Base-by-base conservation (phyloP, 345 rosid genomes). In the Bruguiera gymnorhiza region DNA sequence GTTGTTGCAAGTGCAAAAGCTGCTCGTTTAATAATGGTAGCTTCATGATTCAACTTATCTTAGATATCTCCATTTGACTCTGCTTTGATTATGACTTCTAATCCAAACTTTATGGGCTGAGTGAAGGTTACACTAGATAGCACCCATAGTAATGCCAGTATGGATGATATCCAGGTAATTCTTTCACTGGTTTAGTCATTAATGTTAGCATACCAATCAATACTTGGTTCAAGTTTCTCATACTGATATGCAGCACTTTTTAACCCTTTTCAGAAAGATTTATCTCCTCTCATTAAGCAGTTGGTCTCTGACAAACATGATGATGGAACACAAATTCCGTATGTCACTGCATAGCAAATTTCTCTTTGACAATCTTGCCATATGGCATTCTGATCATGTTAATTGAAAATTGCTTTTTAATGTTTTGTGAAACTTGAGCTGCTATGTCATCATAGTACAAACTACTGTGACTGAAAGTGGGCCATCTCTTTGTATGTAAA, bases 11-110 rank as follows among this genome's bases (percentile, higher is more conserved):
- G 87, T 83, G 79, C 96, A 74, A 81, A 78, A 79, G 83, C 97
- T 36, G 97, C 93, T 85, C 98, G 98, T 68, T 86, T 94, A 68
- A 83, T 94, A 76, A 87, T 94, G 97, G 97, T 93, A 84, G 16
- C 67, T 60, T 74, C 31, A 43, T 69, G 62, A 57, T 65, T 55
- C 31, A 54, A 65, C 29, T 39, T 37, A n/a, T 57, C 62, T 56
- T 31, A 66, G 43, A 56, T 8, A 30, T 48, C 43, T 64, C 11
- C 71, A 11, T 4, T 32, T 18, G 19, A 37, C 32, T 7, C 15
- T 60, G 77, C 6, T 62, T 9, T 16, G 7, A 32, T 36, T 52
- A 34, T 54, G 65, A 59, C 59, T 29, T 76, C 71, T 82, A 23
- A 84, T 27, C 10, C 46, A 20, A 58, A 32, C 62, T 58, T 59